Evolutionary conservation across 2,329 filamentous ascomycete genomes (phyloP), one percentile per base, ranked within the genome.

Genomic region (Colletotrichum sp.): DNA sequence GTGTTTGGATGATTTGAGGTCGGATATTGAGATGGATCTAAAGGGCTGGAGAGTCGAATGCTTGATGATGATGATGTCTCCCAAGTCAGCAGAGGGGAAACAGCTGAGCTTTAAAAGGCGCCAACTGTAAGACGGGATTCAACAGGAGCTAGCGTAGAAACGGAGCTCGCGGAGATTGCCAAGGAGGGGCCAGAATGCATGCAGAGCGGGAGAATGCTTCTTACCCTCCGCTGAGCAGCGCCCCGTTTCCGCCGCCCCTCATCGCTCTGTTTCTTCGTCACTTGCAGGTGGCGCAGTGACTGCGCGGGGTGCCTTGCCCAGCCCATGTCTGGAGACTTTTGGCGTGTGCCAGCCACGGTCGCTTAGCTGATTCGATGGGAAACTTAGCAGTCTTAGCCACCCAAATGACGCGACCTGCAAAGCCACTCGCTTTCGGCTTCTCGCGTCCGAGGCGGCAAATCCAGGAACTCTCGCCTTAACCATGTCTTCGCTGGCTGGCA

Each of bases 151-250:
- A 21, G 26, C 60, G 32, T 32, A 24, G 30, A 66, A 72, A 75
- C 63, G 69, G 73, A 68, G 69, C 55, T 57, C 24, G 36, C 73
- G 73, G 73, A 68, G 68, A 75, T 75, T 75, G 69, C 39, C 69
- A 64, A 67, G 69, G 69, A 67, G 36, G 60, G 68, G 61, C 68
- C 36, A 26, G 32, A 30, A 59, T 28, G 28, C 36, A 28, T 43
- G 52, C 39, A 55, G 30, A 43, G 7, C 24, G 68, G 55, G 68
- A 18, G 55, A 59, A 39, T 59, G 24, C 71, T 18, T 36, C 66
- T 48, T 13, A n/a, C 34, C 16, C 60, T 55, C 39, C 34, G 59
- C 63, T 34, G 32, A 36, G 59, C 65, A 55, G 32, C 3, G n/a
- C 67, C 64, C 26, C 63, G 63, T 26, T 43, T 48, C 55, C 28